Conservation (phyloP, 768 basidiomycete genomes). For the Termitomyces sp. region DNA sequence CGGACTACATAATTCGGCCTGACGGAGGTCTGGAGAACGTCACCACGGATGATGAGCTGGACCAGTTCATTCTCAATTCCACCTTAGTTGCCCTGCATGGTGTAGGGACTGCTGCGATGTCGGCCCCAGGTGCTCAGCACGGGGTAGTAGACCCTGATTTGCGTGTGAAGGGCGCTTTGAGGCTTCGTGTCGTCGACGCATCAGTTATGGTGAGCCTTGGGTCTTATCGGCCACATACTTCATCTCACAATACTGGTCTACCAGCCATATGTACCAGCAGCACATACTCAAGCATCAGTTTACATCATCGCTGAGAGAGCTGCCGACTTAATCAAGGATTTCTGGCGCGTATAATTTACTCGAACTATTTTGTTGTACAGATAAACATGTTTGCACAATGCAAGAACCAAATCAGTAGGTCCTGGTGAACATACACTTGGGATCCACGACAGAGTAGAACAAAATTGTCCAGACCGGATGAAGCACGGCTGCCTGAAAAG, state of each 20-base stretch:
- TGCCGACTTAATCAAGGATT: background rate
- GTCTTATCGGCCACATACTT: background rate
- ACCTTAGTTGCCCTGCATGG: background rate
- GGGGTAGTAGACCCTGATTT: conserved; percentile 17
- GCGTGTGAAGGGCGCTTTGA: background rate
- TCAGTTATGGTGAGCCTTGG: background rate
- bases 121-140: conserved; percentile 11
- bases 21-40: conserved; percentile 3
- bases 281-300: background rate
- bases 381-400: no score
- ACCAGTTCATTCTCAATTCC: conserved; percentile 5
- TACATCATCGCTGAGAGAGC: conserved; percentile 1
- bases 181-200: background rate
- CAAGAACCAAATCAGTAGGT: background rate
- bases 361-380: no score
- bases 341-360: background rate
- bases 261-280: background rate
- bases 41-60: conserved; percentile 8
- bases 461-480: background rate
- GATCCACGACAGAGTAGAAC: background rate
- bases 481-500: background rate
- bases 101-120: conserved; percentile 19
- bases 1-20: conserved; percentile 17
- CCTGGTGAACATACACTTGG: background rate
- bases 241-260: background rate